phyloP scores from a whole-genome alignment of 495 filamentous ascomycete species.

The Xylaria longipes region DNA sequence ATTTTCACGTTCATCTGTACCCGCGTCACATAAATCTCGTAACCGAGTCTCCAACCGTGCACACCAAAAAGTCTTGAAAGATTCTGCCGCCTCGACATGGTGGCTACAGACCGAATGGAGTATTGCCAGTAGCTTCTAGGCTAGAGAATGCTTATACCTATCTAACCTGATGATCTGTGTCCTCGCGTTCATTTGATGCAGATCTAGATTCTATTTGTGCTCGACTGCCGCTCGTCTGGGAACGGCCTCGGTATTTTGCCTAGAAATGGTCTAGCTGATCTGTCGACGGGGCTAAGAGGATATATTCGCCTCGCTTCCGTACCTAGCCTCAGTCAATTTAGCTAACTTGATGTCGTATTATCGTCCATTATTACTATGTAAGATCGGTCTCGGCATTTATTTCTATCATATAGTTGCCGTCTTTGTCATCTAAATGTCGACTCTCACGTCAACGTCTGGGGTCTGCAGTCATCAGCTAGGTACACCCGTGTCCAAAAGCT shows the following conservation, averaged over 20 bases:
- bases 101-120: not conserved
- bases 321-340: not conserved
- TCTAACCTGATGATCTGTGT: not conserved
- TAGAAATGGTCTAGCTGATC: constrained; percentile 26
- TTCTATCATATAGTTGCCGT: not conserved
- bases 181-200: constrained; percentile 1
- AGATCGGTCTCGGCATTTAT: not conserved
- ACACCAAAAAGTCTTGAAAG: not conserved
- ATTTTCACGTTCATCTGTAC: not conserved
- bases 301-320: constrained; percentile 10
- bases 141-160: not conserved
- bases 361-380: not conserved
- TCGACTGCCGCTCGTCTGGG: not conserved
- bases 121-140: not conserved
- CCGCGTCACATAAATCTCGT: not conserved
- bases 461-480: not conserved
- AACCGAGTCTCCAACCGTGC: not conserved
- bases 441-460: not conserved
- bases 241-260: constrained; percentile 21
- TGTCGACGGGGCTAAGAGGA: constrained; percentile 16
- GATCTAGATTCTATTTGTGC: not conserved
- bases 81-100: not conserved
- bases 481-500: constrained; percentile 7
- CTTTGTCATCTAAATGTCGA: not conserved
- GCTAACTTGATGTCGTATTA: not conserved